Base-by-base conservation (phyloP, 1,139 yeast species). In the Spathaspora jeffriesii region DNA sequence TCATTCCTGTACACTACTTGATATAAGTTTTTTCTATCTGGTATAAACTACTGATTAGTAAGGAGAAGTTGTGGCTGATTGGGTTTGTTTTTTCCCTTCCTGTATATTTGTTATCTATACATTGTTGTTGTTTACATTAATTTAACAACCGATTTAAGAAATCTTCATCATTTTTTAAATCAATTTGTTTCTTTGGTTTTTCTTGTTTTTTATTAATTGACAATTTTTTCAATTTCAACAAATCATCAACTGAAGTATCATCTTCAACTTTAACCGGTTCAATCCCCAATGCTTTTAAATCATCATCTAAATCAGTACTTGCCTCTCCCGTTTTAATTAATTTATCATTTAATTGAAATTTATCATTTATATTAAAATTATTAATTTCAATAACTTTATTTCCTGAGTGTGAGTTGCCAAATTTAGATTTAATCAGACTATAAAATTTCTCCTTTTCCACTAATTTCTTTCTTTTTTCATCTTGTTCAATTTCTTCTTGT, bases 311-410 rank as follows among this genome's bases (percentile, higher is more conserved):
- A 41, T 59, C 64, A 31, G 49, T 53, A 17, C 9, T 34, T 39
- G 1, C 47, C 2, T n/a, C 43, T 15, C 44, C 56, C 14, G 43
- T 44, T 17, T 42, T 47, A 9, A 49, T 47, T 15, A 72, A 48
- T 40, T 59, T 62, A 18, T 54, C 51, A 50, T 72, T 70, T 48
- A 73, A 59, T 46, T 65, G 74, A 5, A 34, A 45, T 8, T 51
- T 52, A 44, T 69, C 72, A 13, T 54, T 48, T 13, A 49, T 51
- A 44, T 64, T 61, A 31, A 63, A 58, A 50, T 71, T 75, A 51
- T 74, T 68, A 48, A 75, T 62, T 37, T 74, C 78, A n/a, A 73
- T 47, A 1, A 73, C 69, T 46, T 63, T 67, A 17, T 47, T 21
- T 15, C 50, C 56, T 4, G 45, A 34, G 10, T 23, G 41, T n/a